Base-by-base conservation (phyloP, 306 rosid genomes). In the Morella rubra region DNA sequence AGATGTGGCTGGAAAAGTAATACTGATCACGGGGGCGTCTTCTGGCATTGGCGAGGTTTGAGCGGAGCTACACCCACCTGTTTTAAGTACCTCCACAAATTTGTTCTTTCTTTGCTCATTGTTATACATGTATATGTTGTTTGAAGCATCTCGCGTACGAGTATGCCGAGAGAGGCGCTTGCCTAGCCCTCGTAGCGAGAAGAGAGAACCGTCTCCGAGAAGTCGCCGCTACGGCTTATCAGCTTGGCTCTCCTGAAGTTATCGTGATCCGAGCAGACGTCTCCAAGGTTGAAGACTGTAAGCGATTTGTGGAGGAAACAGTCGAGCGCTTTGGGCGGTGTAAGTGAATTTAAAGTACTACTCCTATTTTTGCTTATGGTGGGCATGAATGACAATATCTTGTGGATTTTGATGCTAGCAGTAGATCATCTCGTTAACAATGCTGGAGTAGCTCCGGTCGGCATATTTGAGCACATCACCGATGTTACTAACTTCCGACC, bases 341-440 rank as follows among this genome's bases (percentile, higher is more conserved):
- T 86, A 73, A 75, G 76, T 22, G 7, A 11, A n/a, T 8, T 4
- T 44, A 32, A 1, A 20, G 45, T 16, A 12, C 69, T 61, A 27
- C 22, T 41, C 41, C 22, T 15, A 7, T 5, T 32, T 24, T 0
- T 3, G 32, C 18, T 62, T 12, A 14, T 5, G 0, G 13, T 15
- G 20, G 20, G 45, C 8, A 6, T 64, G 2, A 8, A 20, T 19
- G 20, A 10, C 4, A 58, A 54, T n/a, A n/a, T 20, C 20, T 22
- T 58, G 12, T 20, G 41, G 20, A 9, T 53, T 76, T 15, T 75
- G 20, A 4, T 8, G 10, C 58, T 56, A 50, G 70, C 68, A 84
- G 91, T 87, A 84, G 91, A 90, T 85, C 89, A 88, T 83, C 76
- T 92, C 68, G 96, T 90, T 62, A 90, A 84, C 88, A 88, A 88